A percentile compares a stretch with the other conserved stretches of the same genome.
phyloP scores from a whole-genome alignment of 2,329 filamentous ascomycete genomes.

The Fusarium protoensiforme region DNA sequence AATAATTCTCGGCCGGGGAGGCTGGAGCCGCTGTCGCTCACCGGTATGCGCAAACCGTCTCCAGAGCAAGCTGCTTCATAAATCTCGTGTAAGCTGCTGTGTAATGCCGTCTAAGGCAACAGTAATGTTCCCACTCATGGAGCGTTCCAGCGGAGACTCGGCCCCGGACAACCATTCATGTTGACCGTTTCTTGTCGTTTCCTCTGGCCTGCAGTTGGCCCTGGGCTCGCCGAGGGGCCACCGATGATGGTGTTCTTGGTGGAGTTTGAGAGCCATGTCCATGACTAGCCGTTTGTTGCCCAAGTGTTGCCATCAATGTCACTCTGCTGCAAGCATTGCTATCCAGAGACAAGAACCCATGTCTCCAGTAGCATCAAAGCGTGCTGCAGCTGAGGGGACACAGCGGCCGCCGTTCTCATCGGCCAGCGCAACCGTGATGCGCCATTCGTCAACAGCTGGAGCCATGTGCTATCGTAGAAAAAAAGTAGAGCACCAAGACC shows the following conservation, averaged over 20 bases:
- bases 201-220: neutral
- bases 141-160: constrained; percentile 2
- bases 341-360: constrained; percentile 25
- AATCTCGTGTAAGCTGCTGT: constrained; percentile 29
- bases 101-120: constrained; percentile 14
- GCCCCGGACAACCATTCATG: neutral
- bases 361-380: constrained; percentile 8
- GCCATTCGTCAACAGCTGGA: constrained; percentile 17
- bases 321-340: constrained; percentile 29
- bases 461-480: constrained; percentile 26
- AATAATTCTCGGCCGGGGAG: constrained; percentile 6
- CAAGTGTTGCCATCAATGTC: constrained; percentile 29
- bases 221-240: constrained; percentile 25
- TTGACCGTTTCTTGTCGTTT: neutral
- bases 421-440: constrained; percentile 17
- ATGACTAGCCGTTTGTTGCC: constrained; percentile 24
- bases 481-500: constrained; percentile 3
- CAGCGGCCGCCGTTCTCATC: constrained; percentile 31
- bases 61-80: constrained; percentile 23
- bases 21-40: constrained; percentile 23
- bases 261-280: constrained; percentile 29
- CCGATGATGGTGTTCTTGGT: constrained; percentile 36
- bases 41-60: constrained; percentile 29
- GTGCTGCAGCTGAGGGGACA: constrained; percentile 22
- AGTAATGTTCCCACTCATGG: constrained; percentile 5